Base-by-base conservation (phyloP, 169 alveolate species). In the Blepharisma undulans region DNA sequence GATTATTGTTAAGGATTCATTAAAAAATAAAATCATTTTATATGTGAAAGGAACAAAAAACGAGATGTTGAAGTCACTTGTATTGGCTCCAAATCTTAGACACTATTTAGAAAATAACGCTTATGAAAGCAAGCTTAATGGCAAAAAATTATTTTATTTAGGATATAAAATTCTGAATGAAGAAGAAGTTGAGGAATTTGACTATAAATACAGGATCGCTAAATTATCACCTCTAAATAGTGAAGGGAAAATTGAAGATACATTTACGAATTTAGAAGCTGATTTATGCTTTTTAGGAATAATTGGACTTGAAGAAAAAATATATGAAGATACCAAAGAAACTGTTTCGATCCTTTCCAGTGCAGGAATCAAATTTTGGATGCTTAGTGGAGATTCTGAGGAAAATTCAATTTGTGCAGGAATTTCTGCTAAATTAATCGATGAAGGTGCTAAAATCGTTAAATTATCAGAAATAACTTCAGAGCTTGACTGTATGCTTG, bases 301-400 rank as follows among this genome's bases (percentile, higher is more conserved):
- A 8, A 90, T 94, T 18, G 96, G 91, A 71, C 90, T 95, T 59
- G 96, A 92, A 84, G 97, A 92, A 66, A 95, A 92, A 87, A 89
- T 95, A 18, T 93, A 97, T 92, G 94, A 94, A 30, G 93, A 92
- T n/a, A 94, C 94, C n/a, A 90, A 87, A 25, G 93, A 88, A 71
- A 82, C 95, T 25, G 89, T 95, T 25, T 92, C 91, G 71, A 59
- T 74, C 36, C 66, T 96, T 22, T 88, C 93, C 91, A 94, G 95
- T 36, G 97, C 98, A n/a, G 98, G 98, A 2, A 95, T 96, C 32
- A 93, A 96, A 77, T 90, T 97, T 61, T 97, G 98, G 98, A 93
- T 97, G 93, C 90, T 96, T 27, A 97, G 98, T 8, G 98, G 98
- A 22, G 98, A 96, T 32, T n/a, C 74, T 4, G 74, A 84, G 16